Percentiles rank a stretch among this genome's conserved stretches.
Conservation (phyloP, 257 asterid species). For the Jacaranda copaia region DNA sequence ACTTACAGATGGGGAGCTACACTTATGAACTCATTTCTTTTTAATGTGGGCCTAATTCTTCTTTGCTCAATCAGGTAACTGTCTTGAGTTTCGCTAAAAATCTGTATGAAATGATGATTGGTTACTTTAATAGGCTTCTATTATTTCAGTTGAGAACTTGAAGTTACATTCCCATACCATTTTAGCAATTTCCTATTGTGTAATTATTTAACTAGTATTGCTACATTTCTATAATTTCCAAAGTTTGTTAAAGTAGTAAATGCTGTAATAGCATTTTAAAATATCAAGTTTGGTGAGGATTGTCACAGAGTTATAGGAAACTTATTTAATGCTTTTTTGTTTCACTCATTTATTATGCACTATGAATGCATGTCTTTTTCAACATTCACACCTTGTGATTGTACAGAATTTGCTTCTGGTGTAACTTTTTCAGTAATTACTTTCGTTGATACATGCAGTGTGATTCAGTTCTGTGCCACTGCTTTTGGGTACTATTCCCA, state of each 20-base stretch:
- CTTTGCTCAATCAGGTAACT: constrained; percentile 91
- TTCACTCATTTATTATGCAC: constrained; percentile 11
- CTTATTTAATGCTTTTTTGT: constrained; percentile 1
- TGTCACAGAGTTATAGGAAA: neutral
- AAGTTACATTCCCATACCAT: constrained; percentile 19
- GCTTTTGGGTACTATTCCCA: constrained; percentile 96
- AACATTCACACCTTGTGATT: constrained; percentile 1
- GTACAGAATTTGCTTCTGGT: constrained; percentile 9
- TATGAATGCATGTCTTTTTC: neutral
- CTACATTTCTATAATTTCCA: neutral
- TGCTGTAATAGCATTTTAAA: neutral
- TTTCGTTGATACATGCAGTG: constrained; percentile 62
- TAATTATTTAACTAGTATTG: neutral
- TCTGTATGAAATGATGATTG: neutral
- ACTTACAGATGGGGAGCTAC: constrained; percentile 91
- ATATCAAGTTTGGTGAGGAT: constrained; percentile 18
- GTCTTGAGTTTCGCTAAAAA: constrained; percentile 12
- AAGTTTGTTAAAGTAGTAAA: neutral
- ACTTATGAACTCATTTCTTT: constrained; percentile 93
- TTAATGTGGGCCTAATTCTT: constrained; percentile 92
- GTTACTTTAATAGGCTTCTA: neutral
- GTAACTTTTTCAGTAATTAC: constrained; percentile 27
- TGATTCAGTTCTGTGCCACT: constrained; percentile 97
- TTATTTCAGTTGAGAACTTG: constrained; percentile 12
- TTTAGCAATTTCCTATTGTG: constrained; percentile 13